Evolutionary conservation across 2,329 filamentous ascomycete species (phyloP).

Genomic region (Cucurbitaria berberidis): DNA sequence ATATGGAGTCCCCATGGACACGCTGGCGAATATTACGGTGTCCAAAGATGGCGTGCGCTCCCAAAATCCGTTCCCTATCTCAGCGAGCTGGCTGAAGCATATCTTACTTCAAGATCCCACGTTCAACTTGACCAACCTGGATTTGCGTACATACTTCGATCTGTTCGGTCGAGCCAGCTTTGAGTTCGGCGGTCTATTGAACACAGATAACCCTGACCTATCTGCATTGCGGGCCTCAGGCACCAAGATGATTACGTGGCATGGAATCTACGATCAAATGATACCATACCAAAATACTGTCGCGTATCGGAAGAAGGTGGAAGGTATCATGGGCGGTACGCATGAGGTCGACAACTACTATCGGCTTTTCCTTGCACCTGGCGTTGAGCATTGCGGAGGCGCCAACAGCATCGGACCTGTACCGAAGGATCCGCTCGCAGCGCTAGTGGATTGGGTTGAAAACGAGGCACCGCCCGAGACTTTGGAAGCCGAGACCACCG

Average conservation of each 20-base stretch:
- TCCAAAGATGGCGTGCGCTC: slow-evolving; percentile 22
- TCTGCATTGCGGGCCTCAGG: slow-evolving; percentile 27
- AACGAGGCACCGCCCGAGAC: slow-evolving; percentile 29
- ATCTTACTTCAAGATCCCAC: slow-evolving; percentile 20
- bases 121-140: slow-evolving; percentile 21
- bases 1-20: slow-evolving; percentile 19
- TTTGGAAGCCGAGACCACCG: slow-evolving; percentile 25
- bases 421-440: slow-evolving; percentile 25
- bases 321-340: slow-evolving; percentile 32
- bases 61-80: slow-evolving; percentile 21
- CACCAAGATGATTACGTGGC: slow-evolving; percentile 38
- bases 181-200: slow-evolving; percentile 30
- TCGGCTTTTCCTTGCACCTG: slow-evolving; percentile 41
- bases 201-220: slow-evolving; percentile 32
- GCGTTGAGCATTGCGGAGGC: slow-evolving; percentile 32
- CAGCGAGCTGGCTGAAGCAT: slow-evolving; percentile 25
- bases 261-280: slow-evolving; percentile 33
- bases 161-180: slow-evolving; percentile 26
- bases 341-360: slow-evolving; percentile 36
- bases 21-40: slow-evolving; percentile 18
- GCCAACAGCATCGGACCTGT: slow-evolving; percentile 27
- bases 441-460: slow-evolving; percentile 41
- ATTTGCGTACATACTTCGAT: slow-evolving; percentile 16
- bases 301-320: slow-evolving; percentile 29
- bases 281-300: slow-evolving; percentile 37